A percentile compares a stretch with the other conserved stretches of the same genome.
Conservation (phyloP, 2,329 filamentous ascomycete genomes). For the Ophiocordyceps camponoti-leonardi region DNA sequence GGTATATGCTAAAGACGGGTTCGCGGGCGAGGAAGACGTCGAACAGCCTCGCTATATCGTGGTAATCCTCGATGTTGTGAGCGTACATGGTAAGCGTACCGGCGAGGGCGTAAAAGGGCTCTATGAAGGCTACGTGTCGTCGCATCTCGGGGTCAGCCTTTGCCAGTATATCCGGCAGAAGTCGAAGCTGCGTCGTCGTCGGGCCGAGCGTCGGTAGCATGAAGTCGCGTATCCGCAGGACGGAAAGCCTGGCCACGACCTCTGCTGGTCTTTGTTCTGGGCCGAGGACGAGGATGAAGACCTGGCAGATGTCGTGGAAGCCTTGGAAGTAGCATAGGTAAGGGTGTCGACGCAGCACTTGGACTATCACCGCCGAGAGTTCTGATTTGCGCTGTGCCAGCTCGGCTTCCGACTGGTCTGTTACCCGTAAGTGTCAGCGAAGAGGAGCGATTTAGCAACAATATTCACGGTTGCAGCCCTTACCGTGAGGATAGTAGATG, state of each 20-base stretch:
- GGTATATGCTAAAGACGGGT: conserved; percentile 77
- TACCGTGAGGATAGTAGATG: conserved; percentile 82
- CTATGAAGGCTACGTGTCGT: conserved; percentile 55
- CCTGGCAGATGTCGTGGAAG: conserved; percentile 96
- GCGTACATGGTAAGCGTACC: conserved; percentile 92
- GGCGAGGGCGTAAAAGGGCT: conserved; percentile 87
- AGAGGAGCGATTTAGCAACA: background rate
- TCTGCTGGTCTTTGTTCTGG: conserved; percentile 33
- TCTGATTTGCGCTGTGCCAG: conserved; percentile 55
- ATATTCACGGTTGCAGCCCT: background rate
- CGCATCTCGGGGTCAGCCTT: conserved; percentile 55
- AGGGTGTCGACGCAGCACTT: conserved; percentile 64
- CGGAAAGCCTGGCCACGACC: conserved; percentile 64
- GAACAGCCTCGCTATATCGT: conserved; percentile 77
- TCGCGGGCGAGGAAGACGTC: conserved; percentile 79
- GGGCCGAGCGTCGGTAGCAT: conserved; percentile 82
- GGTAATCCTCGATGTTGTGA: conserved; percentile 83
- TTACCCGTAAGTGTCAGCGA: background rate
- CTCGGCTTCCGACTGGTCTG: conserved; percentile 52
- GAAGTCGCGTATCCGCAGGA: conserved; percentile 87
- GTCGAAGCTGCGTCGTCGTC: conserved; percentile 66
- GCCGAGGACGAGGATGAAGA: conserved; percentile 73
- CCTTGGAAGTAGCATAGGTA: conserved; percentile 93
- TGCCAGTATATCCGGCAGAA: conserved; percentile 69
- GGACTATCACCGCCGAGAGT: conserved; percentile 63